phyloP scores from a whole-genome alignment of 2,329 filamentous ascomycete species.

The Sarocladium strictum region DNA sequence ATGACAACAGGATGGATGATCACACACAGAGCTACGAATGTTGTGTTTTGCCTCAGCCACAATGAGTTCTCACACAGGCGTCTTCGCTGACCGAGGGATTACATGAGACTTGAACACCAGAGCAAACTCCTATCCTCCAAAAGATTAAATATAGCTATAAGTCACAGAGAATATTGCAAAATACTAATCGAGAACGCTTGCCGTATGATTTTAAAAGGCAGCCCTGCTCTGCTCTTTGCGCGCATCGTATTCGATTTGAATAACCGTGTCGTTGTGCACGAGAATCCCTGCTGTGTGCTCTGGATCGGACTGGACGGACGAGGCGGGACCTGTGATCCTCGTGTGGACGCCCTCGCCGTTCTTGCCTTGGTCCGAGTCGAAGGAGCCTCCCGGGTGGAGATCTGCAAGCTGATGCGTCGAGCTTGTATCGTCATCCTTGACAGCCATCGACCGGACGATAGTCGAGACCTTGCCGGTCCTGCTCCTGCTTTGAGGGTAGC shows the following conservation, averaged over 20 bases:
- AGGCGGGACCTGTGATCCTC: background rate
- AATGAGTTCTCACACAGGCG: too few species aligned
- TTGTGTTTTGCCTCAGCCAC: too few species aligned
- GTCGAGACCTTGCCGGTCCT: background rate
- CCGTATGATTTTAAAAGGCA: background rate
- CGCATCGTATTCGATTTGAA: slow-evolving; percentile 5
- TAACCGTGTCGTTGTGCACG: slow-evolving; percentile 5
- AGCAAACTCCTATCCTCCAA: too few species aligned
- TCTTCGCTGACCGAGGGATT: too few species aligned
- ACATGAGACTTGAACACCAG: too few species aligned
- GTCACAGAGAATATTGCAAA: too few species aligned
- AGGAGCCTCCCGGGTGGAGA: background rate
- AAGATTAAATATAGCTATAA: too few species aligned
- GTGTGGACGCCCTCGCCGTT: background rate
- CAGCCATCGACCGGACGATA: background rate
- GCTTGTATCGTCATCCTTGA: slow-evolving; percentile 2
- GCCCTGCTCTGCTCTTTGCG: background rate
- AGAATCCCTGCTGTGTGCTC: background rate
- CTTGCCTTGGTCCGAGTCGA: slow-evolving; percentile 1
- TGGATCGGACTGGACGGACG: background rate
- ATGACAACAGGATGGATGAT: too few species aligned
- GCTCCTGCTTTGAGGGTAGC: slow-evolving; percentile 3
- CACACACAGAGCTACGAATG: too few species aligned
- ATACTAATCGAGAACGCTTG: too few species aligned
- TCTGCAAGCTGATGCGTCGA: slow-evolving; percentile 5